phyloP scores from a whole-genome alignment of 441 rosid genomes.

The Omphalea diandra region DNA sequence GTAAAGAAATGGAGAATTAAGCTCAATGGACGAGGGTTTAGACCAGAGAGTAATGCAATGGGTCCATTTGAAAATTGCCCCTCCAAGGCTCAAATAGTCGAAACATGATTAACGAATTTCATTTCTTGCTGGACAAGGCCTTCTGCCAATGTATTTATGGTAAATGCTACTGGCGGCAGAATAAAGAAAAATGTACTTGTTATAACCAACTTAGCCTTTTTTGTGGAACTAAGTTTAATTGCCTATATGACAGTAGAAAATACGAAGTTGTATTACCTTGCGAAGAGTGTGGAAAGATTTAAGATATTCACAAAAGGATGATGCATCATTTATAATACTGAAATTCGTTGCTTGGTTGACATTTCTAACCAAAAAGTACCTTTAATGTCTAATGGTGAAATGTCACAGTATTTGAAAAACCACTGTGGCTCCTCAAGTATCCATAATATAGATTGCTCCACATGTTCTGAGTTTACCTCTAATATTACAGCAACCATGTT shows the following conservation, averaged over 20 bases:
- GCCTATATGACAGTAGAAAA: background rate
- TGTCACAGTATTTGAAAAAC: conserved; percentile 29
- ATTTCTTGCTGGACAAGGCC: background rate
- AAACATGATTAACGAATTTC: background rate
- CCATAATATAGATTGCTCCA: too few relatives aligned
- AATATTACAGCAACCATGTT: too few relatives aligned
- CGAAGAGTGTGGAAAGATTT: conserved; percentile 3
- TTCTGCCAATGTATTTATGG: background rate
- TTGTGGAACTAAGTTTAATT: too few relatives aligned
- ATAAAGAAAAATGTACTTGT: background rate
- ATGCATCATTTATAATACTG: conserved; percentile 15
- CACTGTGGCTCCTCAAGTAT: conserved; percentile 25
- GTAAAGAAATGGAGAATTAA: background rate
- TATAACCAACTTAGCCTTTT: background rate
- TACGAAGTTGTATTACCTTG: background rate
- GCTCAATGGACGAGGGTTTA: background rate
- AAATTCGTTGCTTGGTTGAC: conserved; percentile 31
- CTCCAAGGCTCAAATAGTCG: background rate
- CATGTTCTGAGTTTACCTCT: too few relatives aligned
- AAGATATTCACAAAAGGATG: conserved; percentile 5
- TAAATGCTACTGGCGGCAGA: background rate
- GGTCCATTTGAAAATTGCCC: background rate
- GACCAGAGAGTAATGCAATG: background rate
- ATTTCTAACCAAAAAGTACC: conserved; percentile 31
- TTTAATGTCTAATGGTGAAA: conserved; percentile 30